Base-by-base conservation (phyloP, 2,329 filamentous ascomycete species). In the Beauveria sp. region DNA sequence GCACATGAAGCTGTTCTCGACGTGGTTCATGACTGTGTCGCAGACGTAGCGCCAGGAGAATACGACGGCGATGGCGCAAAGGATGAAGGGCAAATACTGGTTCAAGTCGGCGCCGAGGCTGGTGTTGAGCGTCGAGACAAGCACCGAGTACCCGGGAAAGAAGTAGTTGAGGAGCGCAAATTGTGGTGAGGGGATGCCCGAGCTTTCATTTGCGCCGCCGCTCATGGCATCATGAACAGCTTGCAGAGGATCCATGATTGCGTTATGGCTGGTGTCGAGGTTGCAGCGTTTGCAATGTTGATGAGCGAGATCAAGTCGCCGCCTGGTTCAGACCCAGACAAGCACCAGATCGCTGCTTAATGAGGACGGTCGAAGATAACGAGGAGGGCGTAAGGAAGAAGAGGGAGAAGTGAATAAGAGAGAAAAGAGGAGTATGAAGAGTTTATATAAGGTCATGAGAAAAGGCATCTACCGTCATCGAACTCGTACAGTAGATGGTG, bases 51-150 rank as follows among this genome's bases (percentile, higher is more conserved):
- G 77, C 75, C 81, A 81, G 10, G 75, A 75, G 18, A 85, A 79
- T 5, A 74, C 77, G 14, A 83, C 62, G 26, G 78, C 75, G 10
- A 82, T 79, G 12, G 80, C 56, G 5, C 81, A 68, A 6, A 88
- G 67, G 1, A 89, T 66, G 6, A 83, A 66, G 1, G 86, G 85
- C 26, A 89, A 76, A 70, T 88, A 89, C 53, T 83, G 67, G 63
- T 83, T 85, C 10, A 88, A 73, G 65, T 89, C 86, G 68, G 88
- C 78, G 49, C 83, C 79, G 1, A 87, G 72, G 68, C 87, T 85
- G 14, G 78, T 79, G 20, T 82, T 76, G 3, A 86, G 68, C 2
- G 80, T 76, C 1, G 77, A 75, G 0, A 83, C 81, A 60, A 87
- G 72, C 62, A 85, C 71, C 8, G 83, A 83, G 70, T 88, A 87